A percentile compares a stretch with the other conserved stretches of the same genome.
phyloP scores from a whole-genome alignment of 2,329 filamentous ascomycete species.

The Orbilia quercus region DNA sequence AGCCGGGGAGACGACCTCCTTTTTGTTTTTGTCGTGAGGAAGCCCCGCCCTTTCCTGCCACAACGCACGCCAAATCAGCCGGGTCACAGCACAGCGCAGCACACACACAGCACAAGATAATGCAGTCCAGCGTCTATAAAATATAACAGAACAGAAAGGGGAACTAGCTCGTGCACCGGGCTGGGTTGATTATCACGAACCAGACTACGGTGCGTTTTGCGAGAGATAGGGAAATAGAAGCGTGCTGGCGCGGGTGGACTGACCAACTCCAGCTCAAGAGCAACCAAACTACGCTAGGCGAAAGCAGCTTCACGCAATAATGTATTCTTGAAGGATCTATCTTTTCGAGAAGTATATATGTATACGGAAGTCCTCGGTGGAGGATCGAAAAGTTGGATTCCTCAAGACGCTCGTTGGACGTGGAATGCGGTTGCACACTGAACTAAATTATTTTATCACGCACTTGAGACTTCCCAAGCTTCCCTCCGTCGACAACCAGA shows the following conservation, averaged over 20 bases:
- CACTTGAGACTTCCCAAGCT: background rate
- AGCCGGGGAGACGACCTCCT: conserved; percentile 40
- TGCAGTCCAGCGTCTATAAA: conserved; percentile 20
- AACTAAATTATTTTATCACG: background rate
- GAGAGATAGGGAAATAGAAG: conserved; percentile 54
- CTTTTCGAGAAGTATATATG: too few species aligned
- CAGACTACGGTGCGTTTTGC: conserved; percentile 21
- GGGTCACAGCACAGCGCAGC: background rate
- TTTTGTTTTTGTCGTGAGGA: conserved; percentile 32
- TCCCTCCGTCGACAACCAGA: background rate
- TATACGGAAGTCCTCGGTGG: conserved; percentile 16
- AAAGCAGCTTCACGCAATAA: conserved; percentile 10
- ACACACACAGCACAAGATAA: too few species aligned
- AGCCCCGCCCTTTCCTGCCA: conserved; percentile 35
- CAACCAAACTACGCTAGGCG: conserved; percentile 18
- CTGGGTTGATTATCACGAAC: conserved; percentile 35
- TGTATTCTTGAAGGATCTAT: background rate
- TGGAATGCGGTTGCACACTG: background rate
- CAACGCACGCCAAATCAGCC: conserved; percentile 16
- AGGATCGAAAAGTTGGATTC: conserved; percentile 9
- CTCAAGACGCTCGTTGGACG: background rate
- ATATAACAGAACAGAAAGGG: conserved; percentile 6
- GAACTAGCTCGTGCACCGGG: background rate
- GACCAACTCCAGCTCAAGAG: conserved; percentile 49
- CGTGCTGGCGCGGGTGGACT: conserved; percentile 56